Conservation (phyloP, 441 rosid species). For the Cnidoscolus chayamansa region DNA sequence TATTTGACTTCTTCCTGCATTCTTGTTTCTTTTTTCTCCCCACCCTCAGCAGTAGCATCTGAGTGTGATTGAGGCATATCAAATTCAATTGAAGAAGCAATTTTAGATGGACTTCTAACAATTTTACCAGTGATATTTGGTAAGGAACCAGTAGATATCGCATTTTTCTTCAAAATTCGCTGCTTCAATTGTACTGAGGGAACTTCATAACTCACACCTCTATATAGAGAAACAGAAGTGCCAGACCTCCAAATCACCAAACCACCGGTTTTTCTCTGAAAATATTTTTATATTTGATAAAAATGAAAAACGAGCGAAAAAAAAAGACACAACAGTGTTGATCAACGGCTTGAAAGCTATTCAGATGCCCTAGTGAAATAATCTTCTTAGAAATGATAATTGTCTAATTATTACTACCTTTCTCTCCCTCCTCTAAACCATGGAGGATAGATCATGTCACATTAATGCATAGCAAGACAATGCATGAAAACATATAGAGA, state of each 20-base stretch:
- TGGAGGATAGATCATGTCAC: conserved; percentile 1
- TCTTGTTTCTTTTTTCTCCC: conserved; percentile 29
- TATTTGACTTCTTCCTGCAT: conserved; percentile 45
- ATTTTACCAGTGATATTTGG: conserved; percentile 26
- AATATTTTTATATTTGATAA: not conserved
- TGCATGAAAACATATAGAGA: conserved; percentile 1
- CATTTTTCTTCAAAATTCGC: conserved; percentile 33
- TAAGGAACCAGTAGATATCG: conserved; percentile 19
- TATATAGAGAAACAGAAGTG: conserved; percentile 65
- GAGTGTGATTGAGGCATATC: conserved; percentile 29
- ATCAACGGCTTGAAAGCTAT: not conserved
- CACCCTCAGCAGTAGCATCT: conserved; percentile 26
- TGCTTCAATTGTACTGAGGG: conserved; percentile 44
- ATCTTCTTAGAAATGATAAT: not conserved
- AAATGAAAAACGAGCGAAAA: conserved; percentile 10
- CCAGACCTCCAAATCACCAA: conserved; percentile 97
- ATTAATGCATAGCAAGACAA: not conserved
- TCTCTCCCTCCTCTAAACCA: not conserved
- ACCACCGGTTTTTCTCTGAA: conserved; percentile 91
- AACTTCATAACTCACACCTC: conserved; percentile 62
- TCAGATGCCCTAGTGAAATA: not conserved
- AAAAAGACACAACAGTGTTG: not conserved
- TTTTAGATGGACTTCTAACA: conserved; percentile 21
- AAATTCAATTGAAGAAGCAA: conserved; percentile 26
- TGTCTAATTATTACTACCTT: not conserved